Conservation (phyloP, 768 basidiomycete genomes). For the Auriculariales sp. region DNA sequence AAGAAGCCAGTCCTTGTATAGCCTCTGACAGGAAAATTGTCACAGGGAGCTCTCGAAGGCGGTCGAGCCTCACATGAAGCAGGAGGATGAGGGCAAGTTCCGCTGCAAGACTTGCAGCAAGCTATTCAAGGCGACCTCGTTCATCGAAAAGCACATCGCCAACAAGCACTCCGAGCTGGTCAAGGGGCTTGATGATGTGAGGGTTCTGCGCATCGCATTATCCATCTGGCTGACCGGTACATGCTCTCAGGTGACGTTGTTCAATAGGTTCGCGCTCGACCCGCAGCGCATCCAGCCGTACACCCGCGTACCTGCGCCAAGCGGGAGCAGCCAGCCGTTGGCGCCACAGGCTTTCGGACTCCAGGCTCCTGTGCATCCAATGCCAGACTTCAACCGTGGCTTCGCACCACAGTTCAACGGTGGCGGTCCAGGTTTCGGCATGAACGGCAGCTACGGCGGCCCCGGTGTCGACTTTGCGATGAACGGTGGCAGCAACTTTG, state of each 20-base stretch:
- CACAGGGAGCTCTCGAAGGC: constrained; percentile 67
- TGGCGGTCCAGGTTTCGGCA: constrained; percentile 19
- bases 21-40: constrained; percentile 7
- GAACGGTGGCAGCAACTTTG: constrained; percentile 1
- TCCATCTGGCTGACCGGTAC: constrained; percentile 2
- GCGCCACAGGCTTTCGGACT: constrained; percentile 81
- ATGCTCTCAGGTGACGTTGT: constrained; percentile 55
- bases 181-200: constrained; percentile 72
- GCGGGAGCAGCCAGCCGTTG: constrained; percentile 54
- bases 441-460: constrained; percentile 16
- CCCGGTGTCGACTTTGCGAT: background rate
- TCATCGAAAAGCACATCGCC: constrained; percentile 93
- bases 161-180: constrained; percentile 88
- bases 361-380: constrained; percentile 19
- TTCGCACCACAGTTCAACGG: constrained; percentile 10
- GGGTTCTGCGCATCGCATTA: constrained; percentile 8
- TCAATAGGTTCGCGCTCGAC: constrained; percentile 94
- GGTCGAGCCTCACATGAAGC: constrained; percentile 71
- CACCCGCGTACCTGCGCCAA: constrained; percentile 54
- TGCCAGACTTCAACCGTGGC: constrained; percentile 3
- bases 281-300: constrained; percentile 85
- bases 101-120: constrained; percentile 94
- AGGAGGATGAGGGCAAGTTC: constrained; percentile 95
- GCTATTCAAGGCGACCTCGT: constrained; percentile 92
- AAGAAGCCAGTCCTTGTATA: constrained; percentile 1